phyloP scores from a whole-genome alignment of 2,329 filamentous ascomycete genomes.

The Fusarium sarcochroum region DNA sequence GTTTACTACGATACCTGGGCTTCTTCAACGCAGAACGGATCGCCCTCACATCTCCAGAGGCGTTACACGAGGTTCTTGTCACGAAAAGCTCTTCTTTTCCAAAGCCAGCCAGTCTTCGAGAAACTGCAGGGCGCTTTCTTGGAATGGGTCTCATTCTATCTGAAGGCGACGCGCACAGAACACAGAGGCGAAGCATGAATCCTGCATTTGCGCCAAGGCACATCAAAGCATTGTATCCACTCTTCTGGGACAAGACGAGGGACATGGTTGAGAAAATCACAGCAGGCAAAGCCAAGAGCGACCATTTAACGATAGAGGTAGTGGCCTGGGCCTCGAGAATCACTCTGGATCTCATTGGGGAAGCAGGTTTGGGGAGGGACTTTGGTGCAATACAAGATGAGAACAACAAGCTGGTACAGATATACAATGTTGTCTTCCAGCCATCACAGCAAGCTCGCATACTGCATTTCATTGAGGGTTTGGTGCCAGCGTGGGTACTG shows the following conservation, averaged over 20 bases:
- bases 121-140: conserved; percentile 73
- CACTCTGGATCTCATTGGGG: conserved; percentile 81
- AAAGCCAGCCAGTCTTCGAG: conserved; percentile 70
- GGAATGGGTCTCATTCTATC: conserved; percentile 81
- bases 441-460: conserved; percentile 66
- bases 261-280: conserved; percentile 77
- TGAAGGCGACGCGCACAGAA: conserved; percentile 93
- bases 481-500: conserved; percentile 75
- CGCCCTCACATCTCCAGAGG: conserved; percentile 71
- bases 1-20: conserved; percentile 75
- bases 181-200: conserved; percentile 83
- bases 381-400: conserved; percentile 76
- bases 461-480: conserved; percentile 69
- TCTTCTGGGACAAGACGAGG: conserved; percentile 84
- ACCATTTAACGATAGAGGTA: conserved; percentile 66
- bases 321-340: conserved; percentile 74
- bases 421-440: conserved; percentile 69
- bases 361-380: conserved; percentile 78
- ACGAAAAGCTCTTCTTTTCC: conserved; percentile 77
- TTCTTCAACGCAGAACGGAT: conserved; percentile 74
- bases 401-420: conserved; percentile 68
- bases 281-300: conserved; percentile 47
- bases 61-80: conserved; percentile 76
- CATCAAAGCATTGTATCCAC: conserved; percentile 84
- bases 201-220: conserved; percentile 90